Evolutionary conservation across 2,329 filamentous ascomycete genomes (phyloP).

Genomic region (Penicillium concentricum): DNA sequence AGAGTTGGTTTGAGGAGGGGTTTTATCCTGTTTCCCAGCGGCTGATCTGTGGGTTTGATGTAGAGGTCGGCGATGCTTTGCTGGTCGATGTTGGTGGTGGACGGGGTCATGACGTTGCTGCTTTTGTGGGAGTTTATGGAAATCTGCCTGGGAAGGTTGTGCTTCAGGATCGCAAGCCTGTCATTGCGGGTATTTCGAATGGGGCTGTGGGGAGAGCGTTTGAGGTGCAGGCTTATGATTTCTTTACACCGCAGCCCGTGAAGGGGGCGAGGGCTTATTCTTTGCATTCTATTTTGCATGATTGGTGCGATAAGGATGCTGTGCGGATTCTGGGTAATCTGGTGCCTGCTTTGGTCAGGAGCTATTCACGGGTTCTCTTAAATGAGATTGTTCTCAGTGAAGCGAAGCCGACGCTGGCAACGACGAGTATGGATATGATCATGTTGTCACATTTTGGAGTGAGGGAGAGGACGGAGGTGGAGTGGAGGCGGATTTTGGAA

Average conservation of each 20-base stretch:
- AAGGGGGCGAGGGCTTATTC: background rate
- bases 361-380: background rate
- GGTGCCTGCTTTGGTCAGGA: background rate
- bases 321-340: background rate
- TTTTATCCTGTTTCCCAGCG: background rate
- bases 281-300: background rate
- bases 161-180: background rate
- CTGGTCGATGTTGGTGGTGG: background rate
- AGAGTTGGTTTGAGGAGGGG: background rate
- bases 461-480: background rate
- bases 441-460: background rate
- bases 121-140: background rate
- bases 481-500: background rate
- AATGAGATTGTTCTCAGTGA: slow-evolving; percentile 15
- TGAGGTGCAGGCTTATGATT: background rate
- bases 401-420: background rate
- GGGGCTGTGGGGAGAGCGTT: background rate
- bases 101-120: background rate
- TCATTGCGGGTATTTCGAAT: background rate
- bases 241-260: background rate
- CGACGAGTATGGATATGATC: background rate
- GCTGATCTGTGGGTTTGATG: background rate
- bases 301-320: background rate
- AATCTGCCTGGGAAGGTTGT: background rate
- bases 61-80: background rate